Evolutionary conservation across 805 yeast species (phyloP).

Genomic region (Nakazawaea wickerhamii): DNA sequence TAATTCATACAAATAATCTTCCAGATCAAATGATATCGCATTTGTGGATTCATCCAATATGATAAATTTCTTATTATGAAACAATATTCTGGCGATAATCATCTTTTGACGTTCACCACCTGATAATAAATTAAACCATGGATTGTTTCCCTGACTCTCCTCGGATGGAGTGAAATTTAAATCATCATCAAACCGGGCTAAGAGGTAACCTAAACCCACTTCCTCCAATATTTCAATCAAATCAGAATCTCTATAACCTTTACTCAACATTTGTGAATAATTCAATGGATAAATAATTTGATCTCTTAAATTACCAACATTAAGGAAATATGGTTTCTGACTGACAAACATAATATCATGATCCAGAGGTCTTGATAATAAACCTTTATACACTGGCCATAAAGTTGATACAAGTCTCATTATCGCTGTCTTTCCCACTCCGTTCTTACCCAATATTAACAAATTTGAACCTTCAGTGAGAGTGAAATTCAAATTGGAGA

Average conservation of each 20-base stretch:
- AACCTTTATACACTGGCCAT: conserved; percentile 87
- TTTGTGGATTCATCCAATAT: conserved; percentile 91
- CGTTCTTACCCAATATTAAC: conserved; percentile 80
- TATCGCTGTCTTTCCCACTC: conserved; percentile 85
- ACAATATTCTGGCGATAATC: conserved; percentile 79
- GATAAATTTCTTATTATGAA: conserved; percentile 75
- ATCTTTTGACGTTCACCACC: conserved; percentile 96
- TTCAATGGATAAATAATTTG: conserved; percentile 86
- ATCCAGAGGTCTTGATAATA: conserved; percentile 69
- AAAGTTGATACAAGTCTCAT: conserved; percentile 79
- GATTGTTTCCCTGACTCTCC: conserved; percentile 20
- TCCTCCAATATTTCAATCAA: conserved; percentile 62
- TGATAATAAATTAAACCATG: conserved; percentile 85
- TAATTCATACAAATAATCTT: conserved; percentile 76
- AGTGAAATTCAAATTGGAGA: conserved; percentile 58
- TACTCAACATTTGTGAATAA: conserved; percentile 67
- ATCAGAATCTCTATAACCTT: conserved; percentile 66
- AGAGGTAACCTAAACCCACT: conserved; percentile 76
- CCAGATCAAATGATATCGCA: conserved; percentile 86
- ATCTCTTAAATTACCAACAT: conserved; percentile 77
- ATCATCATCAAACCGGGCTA: conserved; percentile 54
- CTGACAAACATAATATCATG: conserved; percentile 74
- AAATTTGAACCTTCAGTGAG: conserved; percentile 61
- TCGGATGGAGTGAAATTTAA: conserved; percentile 39
- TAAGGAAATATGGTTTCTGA: conserved; percentile 78